Base-by-base conservation (phyloP, 352 stramenopile species). In the Pythium pyrilobum region DNA sequence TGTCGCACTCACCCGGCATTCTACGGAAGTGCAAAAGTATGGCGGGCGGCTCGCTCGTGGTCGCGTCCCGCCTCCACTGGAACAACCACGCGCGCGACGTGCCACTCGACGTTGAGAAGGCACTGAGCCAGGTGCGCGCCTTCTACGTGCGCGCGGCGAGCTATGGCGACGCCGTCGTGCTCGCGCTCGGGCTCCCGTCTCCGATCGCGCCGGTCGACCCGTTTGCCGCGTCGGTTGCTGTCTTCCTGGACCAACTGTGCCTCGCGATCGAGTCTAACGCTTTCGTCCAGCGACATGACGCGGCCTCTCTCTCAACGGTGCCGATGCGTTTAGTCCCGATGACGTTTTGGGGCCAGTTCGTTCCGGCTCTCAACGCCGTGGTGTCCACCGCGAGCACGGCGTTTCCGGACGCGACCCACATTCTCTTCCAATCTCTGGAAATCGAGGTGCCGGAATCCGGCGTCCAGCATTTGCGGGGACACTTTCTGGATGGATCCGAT, bases 341-440 rank as follows among this genome's bases (percentile, higher is more conserved):
- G 32, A 82, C 88, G 40, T 85, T 96, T 38, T 99, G 96, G 96
- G 94, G 91, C 18, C 83, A 87, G 49, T 99, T 99, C 53, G 79
- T 97, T 31, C 92, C 94, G n/a, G 95, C 94, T 12, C 64, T 99
- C 18, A 99, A 98, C 66, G 93, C 94, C 21, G 73, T 98, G 29
- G 61, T 97, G 3, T 57, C 53, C 3, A 89, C 79, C n/a, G 79
- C 89, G 2, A 64, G 73, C 4, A 75, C 73, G n/a, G 48, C 49
- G 52, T 88, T 87, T 54, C 79, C 74, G 1, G 25, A 56, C 24
- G 62, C 71, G 11, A 62, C 64, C 12, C 70, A 72, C n/a, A 69
- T 97, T 21, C 42, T 97, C 13, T 79, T 98, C 42, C 77, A 95
- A 52, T 98, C 94, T 0, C 76, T 97, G 7, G 96, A 98, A 72